Conservation (phyloP, 1,284 basidiomycete genomes). For the Fistulinella cinereoalba region DNA sequence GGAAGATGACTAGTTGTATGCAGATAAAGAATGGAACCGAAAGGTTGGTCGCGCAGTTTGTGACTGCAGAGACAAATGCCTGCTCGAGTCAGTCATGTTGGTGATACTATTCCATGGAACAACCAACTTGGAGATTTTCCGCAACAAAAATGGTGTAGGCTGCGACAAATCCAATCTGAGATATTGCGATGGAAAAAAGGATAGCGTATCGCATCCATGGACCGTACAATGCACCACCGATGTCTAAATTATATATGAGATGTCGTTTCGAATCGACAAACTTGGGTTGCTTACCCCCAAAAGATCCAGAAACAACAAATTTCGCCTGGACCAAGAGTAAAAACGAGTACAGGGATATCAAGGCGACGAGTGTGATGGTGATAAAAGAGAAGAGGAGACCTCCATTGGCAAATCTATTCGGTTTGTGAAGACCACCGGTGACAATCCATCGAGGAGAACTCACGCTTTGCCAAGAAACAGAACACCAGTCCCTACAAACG, state of each 20-base stretch:
- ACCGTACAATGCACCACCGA: slow-evolving; percentile 91
- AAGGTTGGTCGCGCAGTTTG: slow-evolving; percentile 71
- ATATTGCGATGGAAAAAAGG: slow-evolving; percentile 83
- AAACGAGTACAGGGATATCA: slow-evolving; percentile 93
- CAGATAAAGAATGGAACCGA: slow-evolving; percentile 82
- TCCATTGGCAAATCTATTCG: slow-evolving; percentile 87
- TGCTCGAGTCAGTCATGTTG: slow-evolving; percentile 21
- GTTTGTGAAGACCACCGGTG: slow-evolving; percentile 8
- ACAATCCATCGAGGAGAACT: slow-evolving; percentile 3
- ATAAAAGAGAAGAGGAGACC: slow-evolving; percentile 89
- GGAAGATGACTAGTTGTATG: slow-evolving; percentile 81
- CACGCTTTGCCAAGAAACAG: slow-evolving; percentile 94
- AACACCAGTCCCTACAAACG: slow-evolving; percentile 96
- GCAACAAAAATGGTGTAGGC: slow-evolving; percentile 98
- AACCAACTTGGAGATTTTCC: slow-evolving; percentile 72
- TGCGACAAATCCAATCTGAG: slow-evolving; percentile 86
- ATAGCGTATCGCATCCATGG: slow-evolving; percentile 91
- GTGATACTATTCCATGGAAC: neutral
- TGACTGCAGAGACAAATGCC: slow-evolving; percentile 84
- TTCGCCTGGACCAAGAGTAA: slow-evolving; percentile 89
- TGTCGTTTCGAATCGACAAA: neutral
- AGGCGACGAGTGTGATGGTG: slow-evolving; percentile 78
- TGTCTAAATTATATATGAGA: slow-evolving; percentile 55
- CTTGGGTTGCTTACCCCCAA: slow-evolving; percentile 65
- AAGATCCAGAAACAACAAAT: slow-evolving; percentile 86